Conservation (phyloP, 768 basidiomycete genomes). For the Gloeophyllum trabeum region DNA sequence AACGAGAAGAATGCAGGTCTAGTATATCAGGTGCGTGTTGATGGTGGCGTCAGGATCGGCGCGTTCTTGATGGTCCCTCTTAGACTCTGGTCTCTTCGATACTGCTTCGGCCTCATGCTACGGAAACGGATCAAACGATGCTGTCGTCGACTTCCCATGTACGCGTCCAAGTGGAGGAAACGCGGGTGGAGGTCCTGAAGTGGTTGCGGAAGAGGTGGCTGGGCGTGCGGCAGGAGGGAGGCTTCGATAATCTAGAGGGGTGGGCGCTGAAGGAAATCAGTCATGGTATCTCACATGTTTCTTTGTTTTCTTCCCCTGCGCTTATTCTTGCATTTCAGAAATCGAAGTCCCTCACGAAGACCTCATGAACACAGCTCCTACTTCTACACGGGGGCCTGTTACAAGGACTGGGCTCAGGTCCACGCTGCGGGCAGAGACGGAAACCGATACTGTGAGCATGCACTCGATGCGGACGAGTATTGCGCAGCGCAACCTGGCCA, state of each 20-base stretch:
- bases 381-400: conserved; percentile 9
- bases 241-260: conserved; percentile 71
- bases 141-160: conserved; percentile 61
- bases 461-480: conserved; percentile 36
- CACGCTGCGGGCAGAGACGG: conserved; percentile 17
- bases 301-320: conserved; percentile 1
- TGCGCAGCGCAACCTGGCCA: conserved; percentile 12
- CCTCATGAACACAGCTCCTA: conserved; percentile 38
- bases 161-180: conserved; percentile 62
- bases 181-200: conserved; percentile 49
- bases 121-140: conserved; percentile 46
- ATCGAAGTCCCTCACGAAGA: conserved; percentile 75
- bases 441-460: conserved; percentile 29
- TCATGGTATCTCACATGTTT: conserved; percentile 41
- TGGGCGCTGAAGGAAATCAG: conserved; percentile 88
- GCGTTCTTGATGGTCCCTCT: conserved; percentile 3
- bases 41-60: not conserved
- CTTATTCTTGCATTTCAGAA: conserved; percentile 29
- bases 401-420: not conserved
- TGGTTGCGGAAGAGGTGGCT: conserved; percentile 80
- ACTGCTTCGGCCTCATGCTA: conserved; percentile 54
- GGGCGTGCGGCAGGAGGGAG: conserved; percentile 59
- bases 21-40: conserved; percentile 61
- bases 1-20: conserved; percentile 49
- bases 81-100: conserved; percentile 68